Percentiles rank a stretch among this genome's conserved stretches.
These are phyloP conservation scores for Metroxylon sagu DNA, from an alignment of 176 grass and related monocot species.

Conservation along the genomic window DNA sequence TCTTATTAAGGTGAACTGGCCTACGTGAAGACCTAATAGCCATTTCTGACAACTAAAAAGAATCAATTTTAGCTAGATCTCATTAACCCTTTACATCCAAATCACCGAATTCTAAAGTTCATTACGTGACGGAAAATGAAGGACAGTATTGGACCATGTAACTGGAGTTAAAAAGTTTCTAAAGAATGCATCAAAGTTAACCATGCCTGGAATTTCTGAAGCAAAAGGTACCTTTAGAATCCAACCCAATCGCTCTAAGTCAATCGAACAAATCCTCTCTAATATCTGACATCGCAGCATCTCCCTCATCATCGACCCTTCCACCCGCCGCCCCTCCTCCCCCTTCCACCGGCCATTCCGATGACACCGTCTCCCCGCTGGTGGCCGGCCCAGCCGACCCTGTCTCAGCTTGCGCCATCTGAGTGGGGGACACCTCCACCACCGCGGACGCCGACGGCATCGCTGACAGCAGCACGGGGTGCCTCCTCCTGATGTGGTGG, in stretches of 20 bases:
- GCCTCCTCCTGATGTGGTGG: constrained; percentile 22
- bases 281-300: constrained; percentile 46
- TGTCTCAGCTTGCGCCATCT: constrained; percentile 46
- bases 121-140: too few species aligned
- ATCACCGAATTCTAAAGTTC: too few species aligned
- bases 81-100: too few species aligned
- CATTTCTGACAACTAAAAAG: too few species aligned
- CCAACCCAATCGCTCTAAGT: neutral
- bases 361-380: constrained; percentile 58
- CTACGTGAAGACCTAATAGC: too few species aligned
- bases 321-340: constrained; percentile 6
- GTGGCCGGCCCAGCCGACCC: constrained; percentile 32
- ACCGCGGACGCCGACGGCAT: neutral
- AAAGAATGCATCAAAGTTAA: too few species aligned
- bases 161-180: too few species aligned
- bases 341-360: constrained; percentile 37
- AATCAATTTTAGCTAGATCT: too few species aligned
- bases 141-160: too few species aligned
- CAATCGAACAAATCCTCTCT: constrained; percentile 47
- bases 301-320: constrained; percentile 31
- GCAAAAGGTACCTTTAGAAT: too few species aligned
- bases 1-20: too few species aligned
- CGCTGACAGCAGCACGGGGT: neutral
- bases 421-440: constrained; percentile 35
- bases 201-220: too few species aligned